Conservation (phyloP, 805 yeast species). For the Cyberlindnera samutprakarnensis region DNA sequence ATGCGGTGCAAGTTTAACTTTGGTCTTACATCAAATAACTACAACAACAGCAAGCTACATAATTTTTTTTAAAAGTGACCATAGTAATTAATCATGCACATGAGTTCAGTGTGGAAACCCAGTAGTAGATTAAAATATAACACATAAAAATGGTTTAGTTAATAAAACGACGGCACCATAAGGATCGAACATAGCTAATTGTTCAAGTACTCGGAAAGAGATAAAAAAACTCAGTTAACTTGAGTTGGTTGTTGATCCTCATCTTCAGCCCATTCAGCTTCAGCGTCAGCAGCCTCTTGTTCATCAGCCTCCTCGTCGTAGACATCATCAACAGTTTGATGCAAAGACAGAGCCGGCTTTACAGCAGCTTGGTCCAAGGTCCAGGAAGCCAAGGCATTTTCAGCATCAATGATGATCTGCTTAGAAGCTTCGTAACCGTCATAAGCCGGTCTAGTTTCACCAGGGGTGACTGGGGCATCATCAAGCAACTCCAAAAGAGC, state of each 20-base stretch:
- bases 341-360: conserved; percentile 86
- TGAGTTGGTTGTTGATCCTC: conserved; percentile 25
- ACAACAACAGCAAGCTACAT: no score
- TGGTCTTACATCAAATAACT: no score
- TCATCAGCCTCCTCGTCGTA: conserved; percentile 38
- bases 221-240: conserved; percentile 6
- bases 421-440: conserved; percentile 98
- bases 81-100: no score
- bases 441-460: conserved; percentile 97
- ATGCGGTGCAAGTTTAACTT: no score
- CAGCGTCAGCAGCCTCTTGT: conserved; percentile 33
- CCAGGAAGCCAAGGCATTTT: conserved; percentile 93
- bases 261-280: conserved; percentile 27
- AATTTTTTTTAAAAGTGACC: no score
- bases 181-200: no score
- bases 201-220: no score
- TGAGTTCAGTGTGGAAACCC: no score
- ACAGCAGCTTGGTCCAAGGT: conserved; percentile 93
- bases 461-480: conserved; percentile 97
- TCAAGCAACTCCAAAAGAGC: conserved; percentile 92
- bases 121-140: no score
- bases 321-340: conserved; percentile 62
- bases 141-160: no score
- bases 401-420: conserved; percentile 96
- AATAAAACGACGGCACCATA: no score